A percentile compares a stretch with the other conserved stretches of the same genome.
Evolutionary conservation across 371 early-diverging fungal genomes (phyloP).

Genomic region (Mortierella sp.): DNA sequence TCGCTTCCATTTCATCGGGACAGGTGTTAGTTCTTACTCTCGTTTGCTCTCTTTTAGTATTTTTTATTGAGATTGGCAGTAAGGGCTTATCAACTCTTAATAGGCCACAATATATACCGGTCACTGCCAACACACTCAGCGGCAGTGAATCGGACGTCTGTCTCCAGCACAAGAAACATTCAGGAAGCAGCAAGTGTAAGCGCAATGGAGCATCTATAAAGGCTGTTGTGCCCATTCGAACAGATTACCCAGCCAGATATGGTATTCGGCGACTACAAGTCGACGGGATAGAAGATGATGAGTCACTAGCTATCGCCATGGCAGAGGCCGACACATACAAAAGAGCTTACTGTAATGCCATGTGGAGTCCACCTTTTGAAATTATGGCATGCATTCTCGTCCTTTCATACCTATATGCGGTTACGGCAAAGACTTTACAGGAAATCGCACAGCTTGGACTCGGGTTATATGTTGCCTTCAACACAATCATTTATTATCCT

Average conservation of each 20-base stretch:
- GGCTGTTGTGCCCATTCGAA: background rate
- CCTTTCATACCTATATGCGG: background rate
- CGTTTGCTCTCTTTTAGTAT: background rate
- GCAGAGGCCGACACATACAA: background rate
- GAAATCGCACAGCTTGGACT: background rate
- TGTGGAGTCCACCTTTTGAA: background rate
- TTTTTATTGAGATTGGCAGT: background rate
- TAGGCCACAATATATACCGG: background rate
- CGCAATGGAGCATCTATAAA: background rate
- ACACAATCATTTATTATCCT: background rate
- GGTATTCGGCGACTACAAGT: background rate
- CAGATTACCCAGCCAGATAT: background rate
- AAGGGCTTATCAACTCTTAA: background rate
- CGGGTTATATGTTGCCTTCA: background rate
- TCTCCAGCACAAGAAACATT: background rate
- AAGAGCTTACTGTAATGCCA: background rate
- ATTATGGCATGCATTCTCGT: background rate
- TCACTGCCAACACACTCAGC: background rate
- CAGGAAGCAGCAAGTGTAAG: background rate
- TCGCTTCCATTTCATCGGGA: background rate
- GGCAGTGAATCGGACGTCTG: background rate
- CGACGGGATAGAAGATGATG: background rate
- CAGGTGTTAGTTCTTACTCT: background rate
- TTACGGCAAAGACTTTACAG: background rate
- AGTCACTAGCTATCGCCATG: background rate